These are phyloP conservation scores for Arthrobotrys entomopaga DNA, from an alignment of 2,329 filamentous ascomycete species.

Conservation along the genomic window DNA sequence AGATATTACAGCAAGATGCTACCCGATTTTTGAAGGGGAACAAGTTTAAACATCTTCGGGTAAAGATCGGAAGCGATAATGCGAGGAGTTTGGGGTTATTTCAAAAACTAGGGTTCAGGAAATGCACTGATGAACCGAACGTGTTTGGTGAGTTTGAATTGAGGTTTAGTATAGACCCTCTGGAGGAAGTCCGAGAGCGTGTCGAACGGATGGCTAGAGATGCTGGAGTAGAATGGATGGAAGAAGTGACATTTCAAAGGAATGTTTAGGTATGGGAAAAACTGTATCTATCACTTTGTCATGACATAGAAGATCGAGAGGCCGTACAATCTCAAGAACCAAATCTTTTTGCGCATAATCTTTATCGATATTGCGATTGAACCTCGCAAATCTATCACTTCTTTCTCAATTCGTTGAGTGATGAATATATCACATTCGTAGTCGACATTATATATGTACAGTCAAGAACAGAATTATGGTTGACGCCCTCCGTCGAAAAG, in stretches of 20 bases:
- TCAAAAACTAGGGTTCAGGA: slow-evolving; percentile 69
- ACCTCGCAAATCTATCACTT: background rate
- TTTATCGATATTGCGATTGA: no score
- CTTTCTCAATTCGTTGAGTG: slow-evolving; percentile 41
- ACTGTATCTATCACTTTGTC: no score
- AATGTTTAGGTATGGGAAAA: background rate
- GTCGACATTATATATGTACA: slow-evolving; percentile 56
- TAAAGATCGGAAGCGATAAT: slow-evolving; percentile 72
- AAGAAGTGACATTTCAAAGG: slow-evolving; percentile 60
- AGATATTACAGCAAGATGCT: slow-evolving; percentile 55
- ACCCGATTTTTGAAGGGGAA: slow-evolving; percentile 13
- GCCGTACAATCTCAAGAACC: background rate
- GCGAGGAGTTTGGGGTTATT: slow-evolving; percentile 70
- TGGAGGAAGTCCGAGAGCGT: slow-evolving; percentile 1
- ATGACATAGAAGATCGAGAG: no score
- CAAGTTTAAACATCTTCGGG: slow-evolving; percentile 65
- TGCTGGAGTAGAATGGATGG: slow-evolving; percentile 29
- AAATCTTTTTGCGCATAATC: no score
- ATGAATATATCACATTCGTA: slow-evolving; percentile 52
- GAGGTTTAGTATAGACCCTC: slow-evolving; percentile 18
- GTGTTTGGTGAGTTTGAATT: slow-evolving; percentile 77
- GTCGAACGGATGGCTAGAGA: background rate
- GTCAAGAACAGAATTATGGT: slow-evolving; percentile 54
- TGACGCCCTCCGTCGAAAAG: slow-evolving; percentile 38
- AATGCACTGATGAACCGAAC: slow-evolving; percentile 66